A percentile compares a stretch with the other conserved stretches of the same genome.
These are phyloP conservation scores for Scutellaria minor DNA, from an alignment of 257 asterid genomes.

Conservation along the genomic window DNA sequence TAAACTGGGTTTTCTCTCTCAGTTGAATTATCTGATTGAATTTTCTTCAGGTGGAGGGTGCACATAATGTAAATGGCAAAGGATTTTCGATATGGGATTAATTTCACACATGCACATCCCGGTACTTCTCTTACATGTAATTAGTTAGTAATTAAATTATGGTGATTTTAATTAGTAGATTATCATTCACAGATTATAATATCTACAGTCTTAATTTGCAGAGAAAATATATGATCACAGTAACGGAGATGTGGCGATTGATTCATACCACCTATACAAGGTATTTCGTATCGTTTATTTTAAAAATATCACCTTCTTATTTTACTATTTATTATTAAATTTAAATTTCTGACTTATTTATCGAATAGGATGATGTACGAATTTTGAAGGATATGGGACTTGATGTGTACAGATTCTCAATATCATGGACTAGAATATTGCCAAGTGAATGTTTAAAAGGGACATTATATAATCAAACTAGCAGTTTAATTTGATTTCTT, in stretches of 20 bases:
- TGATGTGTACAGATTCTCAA: constrained; percentile 48
- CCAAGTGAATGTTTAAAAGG: constrained; percentile 27
- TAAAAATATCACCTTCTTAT: no score
- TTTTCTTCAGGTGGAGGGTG: constrained; percentile 43
- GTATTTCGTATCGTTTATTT: background rate
- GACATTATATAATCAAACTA: no score
- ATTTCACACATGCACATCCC: constrained; percentile 40
- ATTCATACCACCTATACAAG: constrained; percentile 52
- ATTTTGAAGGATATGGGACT: constrained; percentile 42
- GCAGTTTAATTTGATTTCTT: no score
- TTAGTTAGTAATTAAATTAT: no score
- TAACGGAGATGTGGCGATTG: constrained; percentile 46
- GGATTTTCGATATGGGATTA: constrained; percentile 41
- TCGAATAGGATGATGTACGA: constrained; percentile 42
- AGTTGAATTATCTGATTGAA: no score
- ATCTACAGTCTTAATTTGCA: constrained; percentile 15
- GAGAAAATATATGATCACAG: constrained; percentile 37
- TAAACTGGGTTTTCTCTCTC: no score
- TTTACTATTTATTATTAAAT: no score
- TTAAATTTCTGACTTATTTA: background rate
- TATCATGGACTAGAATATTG: constrained; percentile 47
- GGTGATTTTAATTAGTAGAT: no score
- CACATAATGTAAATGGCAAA: constrained; percentile 34
- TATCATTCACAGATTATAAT: no score
- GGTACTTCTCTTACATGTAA: background rate